Conservation (phyloP, 1,139 yeast genomes). For the Candida tunisiensis region DNA sequence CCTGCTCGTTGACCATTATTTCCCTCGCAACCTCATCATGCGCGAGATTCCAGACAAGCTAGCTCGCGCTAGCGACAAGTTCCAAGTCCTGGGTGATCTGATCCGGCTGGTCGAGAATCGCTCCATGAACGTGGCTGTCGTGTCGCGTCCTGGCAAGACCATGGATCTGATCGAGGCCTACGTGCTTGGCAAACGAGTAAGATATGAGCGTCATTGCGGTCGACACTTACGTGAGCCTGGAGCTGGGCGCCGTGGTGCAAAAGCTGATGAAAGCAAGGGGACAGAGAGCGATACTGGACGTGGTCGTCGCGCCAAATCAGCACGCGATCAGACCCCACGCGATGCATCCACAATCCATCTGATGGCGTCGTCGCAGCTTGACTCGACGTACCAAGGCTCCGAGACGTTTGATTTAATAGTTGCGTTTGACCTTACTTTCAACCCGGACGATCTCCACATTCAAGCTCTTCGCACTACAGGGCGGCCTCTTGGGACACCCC, state of each 20-base stretch:
- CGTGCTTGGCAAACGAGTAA: slow-evolving; percentile 49
- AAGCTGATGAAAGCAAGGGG: too few species aligned
- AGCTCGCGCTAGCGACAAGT: slow-evolving; percentile 78
- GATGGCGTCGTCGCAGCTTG: slow-evolving; percentile 14
- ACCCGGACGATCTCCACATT: slow-evolving; percentile 20
- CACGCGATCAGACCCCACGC: slow-evolving; percentile 7
- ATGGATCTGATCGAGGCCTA: slow-evolving; percentile 70
- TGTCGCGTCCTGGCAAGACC: slow-evolving; percentile 40
- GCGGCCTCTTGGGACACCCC: slow-evolving; percentile 8
- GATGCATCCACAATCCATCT: slow-evolving; percentile 15
- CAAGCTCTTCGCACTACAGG: slow-evolving; percentile 14
- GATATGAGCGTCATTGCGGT: slow-evolving; percentile 54
- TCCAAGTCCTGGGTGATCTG: slow-evolving; percentile 44
- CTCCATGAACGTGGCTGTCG: slow-evolving; percentile 30
- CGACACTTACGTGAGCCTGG: slow-evolving; percentile 10
- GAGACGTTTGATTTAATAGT: slow-evolving; percentile 41
- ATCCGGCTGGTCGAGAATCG: slow-evolving; percentile 23
- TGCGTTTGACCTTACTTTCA: slow-evolving; percentile 57
- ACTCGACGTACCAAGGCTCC: slow-evolving; percentile 10
- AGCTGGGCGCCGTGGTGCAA: too few species aligned
- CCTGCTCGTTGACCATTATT: slow-evolving; percentile 62
- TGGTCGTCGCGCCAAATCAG: slow-evolving; percentile 3
- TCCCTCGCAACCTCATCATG: slow-evolving; percentile 66
- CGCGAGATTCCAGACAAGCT: slow-evolving; percentile 64
- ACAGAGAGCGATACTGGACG: too few species aligned